Percentiles rank a stretch among this genome's conserved stretches.
Evolutionary conservation across 1,139 yeast species (phyloP).

Genomic region (Lodderomyces beijingensis): DNA sequence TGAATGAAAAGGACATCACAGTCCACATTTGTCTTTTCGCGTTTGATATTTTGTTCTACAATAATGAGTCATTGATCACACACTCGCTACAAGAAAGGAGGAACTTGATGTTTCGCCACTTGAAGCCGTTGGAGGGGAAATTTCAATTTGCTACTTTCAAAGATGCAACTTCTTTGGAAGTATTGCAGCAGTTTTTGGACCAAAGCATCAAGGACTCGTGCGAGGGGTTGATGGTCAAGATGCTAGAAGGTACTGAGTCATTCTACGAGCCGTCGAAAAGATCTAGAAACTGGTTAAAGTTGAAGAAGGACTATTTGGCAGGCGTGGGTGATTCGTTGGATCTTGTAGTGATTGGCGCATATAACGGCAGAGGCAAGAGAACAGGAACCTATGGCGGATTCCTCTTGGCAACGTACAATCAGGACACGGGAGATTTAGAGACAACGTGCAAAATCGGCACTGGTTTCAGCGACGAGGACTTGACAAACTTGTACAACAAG

Average conservation of each 20-base stretch:
- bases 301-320: conserved; percentile 88
- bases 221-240: conserved; percentile 95
- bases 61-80: conserved; percentile 69
- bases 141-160: conserved; percentile 76
- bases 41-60: conserved; percentile 74
- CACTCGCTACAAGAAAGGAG: conserved; percentile 70
- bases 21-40: conserved; percentile 91
- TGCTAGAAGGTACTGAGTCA: conserved; percentile 76
- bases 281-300: conserved; percentile 90
- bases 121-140: conserved; percentile 67
- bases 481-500: conserved; percentile 53
- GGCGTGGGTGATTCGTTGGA: conserved; percentile 97
- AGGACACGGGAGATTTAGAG: conserved; percentile 87
- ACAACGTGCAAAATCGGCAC: conserved; percentile 97
- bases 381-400: conserved; percentile 96
- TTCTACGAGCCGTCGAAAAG: conserved; percentile 92
- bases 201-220: conserved; percentile 87
- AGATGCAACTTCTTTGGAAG: conserved; percentile 73
- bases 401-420: conserved; percentile 81
- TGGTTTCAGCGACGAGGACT: conserved; percentile 86
- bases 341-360: conserved; percentile 91
- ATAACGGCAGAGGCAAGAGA: conserved; percentile 89
- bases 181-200: conserved; percentile 81
- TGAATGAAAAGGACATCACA: conserved; percentile 77
- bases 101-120: conserved; percentile 48